These are phyloP conservation scores for Crithidia fasciculata DNA, from an alignment of 208 protist genomes.

Conservation along the genomic window DNA sequence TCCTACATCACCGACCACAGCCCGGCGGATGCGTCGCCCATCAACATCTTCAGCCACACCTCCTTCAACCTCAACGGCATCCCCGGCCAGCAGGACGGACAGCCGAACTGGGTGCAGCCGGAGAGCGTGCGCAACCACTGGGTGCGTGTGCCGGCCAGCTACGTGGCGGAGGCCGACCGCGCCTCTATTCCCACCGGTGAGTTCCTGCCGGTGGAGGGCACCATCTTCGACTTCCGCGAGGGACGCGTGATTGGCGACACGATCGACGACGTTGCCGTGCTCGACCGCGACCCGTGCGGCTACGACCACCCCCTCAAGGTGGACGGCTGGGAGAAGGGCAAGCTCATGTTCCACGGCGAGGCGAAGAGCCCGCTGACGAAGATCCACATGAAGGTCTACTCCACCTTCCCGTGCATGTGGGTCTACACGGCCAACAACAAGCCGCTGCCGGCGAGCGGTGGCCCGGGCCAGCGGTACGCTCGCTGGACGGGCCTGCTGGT, in stretches of 20 bases:
- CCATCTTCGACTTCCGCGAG: conserved; percentile 50
- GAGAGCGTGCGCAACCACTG: conserved; percentile 46
- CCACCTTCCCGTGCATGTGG: conserved; percentile 63
- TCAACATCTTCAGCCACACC: conserved; percentile 62
- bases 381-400: conserved; percentile 66
- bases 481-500: conserved; percentile 49
- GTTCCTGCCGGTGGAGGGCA: conserved; percentile 29
- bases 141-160: conserved; percentile 44
- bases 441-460: conserved; percentile 40
- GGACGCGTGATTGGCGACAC: conserved; percentile 39
- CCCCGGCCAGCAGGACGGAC: conserved; percentile 23
- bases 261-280: conserved; percentile 35
- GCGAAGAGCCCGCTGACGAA: conserved; percentile 47
- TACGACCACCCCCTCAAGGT: conserved; percentile 65
- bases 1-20: conserved; percentile 46
- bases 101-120: conserved; percentile 28
- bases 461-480: conserved; percentile 50
- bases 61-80: conserved; percentile 78
- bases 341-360: conserved; percentile 51
- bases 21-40: conserved; percentile 41
- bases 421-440: conserved; percentile 81
- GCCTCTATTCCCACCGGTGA: conserved; percentile 48
- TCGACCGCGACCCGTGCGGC: conserved; percentile 56
- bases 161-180: conserved; percentile 42
- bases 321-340: conserved; percentile 42